Evolutionary conservation across 169 alveolate genomes (phyloP), one percentile per base, ranked within the genome.

Genomic region (Plasmodium relictum): DNA sequence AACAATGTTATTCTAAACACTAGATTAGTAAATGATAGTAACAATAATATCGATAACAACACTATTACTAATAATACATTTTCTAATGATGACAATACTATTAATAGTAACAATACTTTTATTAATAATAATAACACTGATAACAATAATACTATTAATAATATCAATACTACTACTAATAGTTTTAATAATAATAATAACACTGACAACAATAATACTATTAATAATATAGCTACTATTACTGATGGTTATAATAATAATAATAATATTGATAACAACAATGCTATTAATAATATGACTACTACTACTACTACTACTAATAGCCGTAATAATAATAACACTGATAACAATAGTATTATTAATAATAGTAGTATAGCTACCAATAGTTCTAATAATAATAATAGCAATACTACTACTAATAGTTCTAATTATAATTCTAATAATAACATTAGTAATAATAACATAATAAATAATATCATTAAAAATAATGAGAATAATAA

Each of bases 1-100:
- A 66, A 41, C 37, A 66, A 66, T 22, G 59, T 66, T 16, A 16
- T 66, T 41, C 54, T 20, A 44, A 44, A 37, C 18, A 66, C 50
- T 18, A 8, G 48, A 45, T 18, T 66, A 9, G 18, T 44, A 37
- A 66, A 66, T 45, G 48, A 66, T n/a, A 18, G 18, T 10, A 41
- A 18, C 6, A 41, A 66, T 22, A 45, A 1, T 3, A 41, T 0
- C 59, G n/a, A 18, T 12, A 66, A 44, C 52, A 22, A 12, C 18
- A 31, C 31, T 39, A 2, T 6, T 42, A 41, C 42, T 24, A 48
- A 50, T 50, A 31, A 42, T 37, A 26, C 54, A 14, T 14, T 5
- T 16, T 31, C 0, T 39, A 12, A 14, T 7, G 12, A 59, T 6
- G 37, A 7, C 6, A 24, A 59, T 59, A 6, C 12, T 59, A 22